These are phyloP conservation scores for Pythium monospermum DNA, from an alignment of 352 stramenopile genomes.

Conservation along the genomic window DNA sequence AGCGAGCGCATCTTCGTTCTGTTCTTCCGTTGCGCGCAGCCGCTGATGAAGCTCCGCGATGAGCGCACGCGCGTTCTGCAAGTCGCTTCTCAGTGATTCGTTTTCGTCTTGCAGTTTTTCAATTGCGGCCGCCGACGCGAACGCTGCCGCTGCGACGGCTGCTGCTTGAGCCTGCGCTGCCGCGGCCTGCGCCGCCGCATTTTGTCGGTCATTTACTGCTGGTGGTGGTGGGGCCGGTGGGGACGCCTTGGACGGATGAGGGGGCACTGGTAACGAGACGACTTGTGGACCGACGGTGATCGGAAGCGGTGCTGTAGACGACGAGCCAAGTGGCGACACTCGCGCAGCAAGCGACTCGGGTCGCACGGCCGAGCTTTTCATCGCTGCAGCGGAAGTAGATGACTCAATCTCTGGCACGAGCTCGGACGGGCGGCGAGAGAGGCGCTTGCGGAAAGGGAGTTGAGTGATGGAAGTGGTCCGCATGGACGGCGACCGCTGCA, in stretches of 20 bases:
- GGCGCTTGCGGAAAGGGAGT: slow-evolving; percentile 8
- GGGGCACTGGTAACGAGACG: not conserved
- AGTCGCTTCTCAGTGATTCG: slow-evolving; percentile 20
- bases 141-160: not conserved
- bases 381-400: not conserved
- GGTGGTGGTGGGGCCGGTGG: not conserved
- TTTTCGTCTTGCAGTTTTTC: slow-evolving; percentile 17
- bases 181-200: not conserved
- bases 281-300: not conserved
- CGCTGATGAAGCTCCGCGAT: slow-evolving; percentile 35
- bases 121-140: not conserved
- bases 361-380: not conserved
- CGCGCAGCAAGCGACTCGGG: slow-evolving; percentile 7
- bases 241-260: no score
- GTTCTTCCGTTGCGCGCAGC: slow-evolving; percentile 28
- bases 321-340: slow-evolving; percentile 4
- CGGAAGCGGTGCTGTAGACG: not conserved
- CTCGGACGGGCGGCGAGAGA: slow-evolving; percentile 17
- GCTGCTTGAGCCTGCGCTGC: not conserved
- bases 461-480: not conserved
- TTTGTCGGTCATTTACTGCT: not conserved
- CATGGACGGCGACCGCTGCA: slow-evolving; percentile 20
- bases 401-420: not conserved
- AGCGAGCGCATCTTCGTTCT: slow-evolving; percentile 33
- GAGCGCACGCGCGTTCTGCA: slow-evolving; percentile 9